Base-by-base conservation (phyloP, 257 asterid genomes). In the Perilla frutescens region DNA sequence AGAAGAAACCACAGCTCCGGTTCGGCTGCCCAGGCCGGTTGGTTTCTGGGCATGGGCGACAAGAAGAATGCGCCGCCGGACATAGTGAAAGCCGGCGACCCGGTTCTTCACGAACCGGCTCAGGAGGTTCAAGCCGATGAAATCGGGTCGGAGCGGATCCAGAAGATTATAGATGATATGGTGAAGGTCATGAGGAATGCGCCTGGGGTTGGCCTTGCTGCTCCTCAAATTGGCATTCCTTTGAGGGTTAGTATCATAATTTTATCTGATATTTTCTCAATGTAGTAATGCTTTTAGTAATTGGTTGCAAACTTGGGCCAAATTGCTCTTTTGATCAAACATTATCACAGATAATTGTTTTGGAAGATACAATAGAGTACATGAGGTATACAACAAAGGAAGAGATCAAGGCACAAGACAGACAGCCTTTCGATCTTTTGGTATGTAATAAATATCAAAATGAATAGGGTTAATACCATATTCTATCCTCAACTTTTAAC, bases 181-280 rank as follows among this genome's bases (percentile, higher is more conserved):
- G 87, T 91, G 75, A 70, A 75, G 82, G 96, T 80, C 61, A 89
- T 91, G 98, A 76, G 97, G 39, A 78, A 71, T 71, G 97, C 95
- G 65, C 97, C 97, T 49, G 99, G 97, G 36, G 99, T 94, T 79
- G 97, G 99, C 65, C 95, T 91, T 76, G 97, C 99, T 72, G 99
- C 99, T 71, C 97, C 99, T 11, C 99, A 94, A 58, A 90, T 94
- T 79, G 99, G 99, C 26, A 81, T 91, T 55, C 96, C 99, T 0
- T 81, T 93, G 66, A 89, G 83, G 92, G 98, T 91, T 59, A 39
- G 84, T 70, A 11, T 57, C 57, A 9, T 44, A 5, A 34, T 63
- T 36, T 51, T 8, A 45, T 26, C 8, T 8, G 4, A 1, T 10
- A 1, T 26, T 58, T 4, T 58, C 20, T 10, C 9, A 32, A 32